Percentiles rank a stretch among this genome's conserved stretches.
Evolutionary conservation across 768 basidiomycete species (phyloP).

Genomic region (Sutorius australiensis): DNA sequence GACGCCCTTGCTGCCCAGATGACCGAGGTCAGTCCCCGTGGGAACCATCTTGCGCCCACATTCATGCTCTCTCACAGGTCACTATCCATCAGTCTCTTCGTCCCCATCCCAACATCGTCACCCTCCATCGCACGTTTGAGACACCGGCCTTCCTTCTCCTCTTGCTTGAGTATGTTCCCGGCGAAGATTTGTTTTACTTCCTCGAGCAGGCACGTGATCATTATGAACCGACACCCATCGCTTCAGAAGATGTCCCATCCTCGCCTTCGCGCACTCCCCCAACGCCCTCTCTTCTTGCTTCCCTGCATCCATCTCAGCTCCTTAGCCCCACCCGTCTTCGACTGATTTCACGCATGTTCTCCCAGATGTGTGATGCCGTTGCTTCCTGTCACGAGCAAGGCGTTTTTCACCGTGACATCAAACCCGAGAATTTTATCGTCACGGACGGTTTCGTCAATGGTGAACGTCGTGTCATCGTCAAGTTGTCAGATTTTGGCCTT

Average conservation of each 20-base stretch:
- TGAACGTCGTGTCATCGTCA: conserved; percentile 92
- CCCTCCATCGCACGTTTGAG: conserved; percentile 89
- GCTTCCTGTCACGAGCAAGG: conserved; percentile 88
- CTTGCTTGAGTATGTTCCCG: conserved; percentile 92
- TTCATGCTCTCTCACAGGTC: conserved; percentile 47
- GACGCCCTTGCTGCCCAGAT: conserved; percentile 87
- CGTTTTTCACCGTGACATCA: conserved; percentile 97
- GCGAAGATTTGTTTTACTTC: conserved; percentile 97
- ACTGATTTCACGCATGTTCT: conserved; percentile 95
- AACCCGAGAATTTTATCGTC: conserved; percentile 98
- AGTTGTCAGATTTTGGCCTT: conserved; percentile 94
- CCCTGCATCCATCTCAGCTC: conserved; percentile 71
- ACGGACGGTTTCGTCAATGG: conserved; percentile 68
- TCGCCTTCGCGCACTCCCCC: conserved; percentile 72
- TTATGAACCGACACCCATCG: conserved; percentile 50
- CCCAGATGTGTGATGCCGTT: conserved; percentile 98
- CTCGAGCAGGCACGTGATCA: conserved; percentile 93
- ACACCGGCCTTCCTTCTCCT: conserved; percentile 89
- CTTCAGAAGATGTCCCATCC: conserved; percentile 10
- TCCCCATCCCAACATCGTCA: conserved; percentile 90
- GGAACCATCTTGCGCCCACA: conserved; percentile 3
- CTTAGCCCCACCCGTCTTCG: conserved; percentile 85
- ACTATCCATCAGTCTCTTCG: conserved; percentile 92
- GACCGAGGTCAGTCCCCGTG: conserved; percentile 62
- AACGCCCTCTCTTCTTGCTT: conserved; percentile 88